Evolutionary conservation across 148 eudicot species (phyloP).

Genomic region (Talinum fruticosum): DNA sequence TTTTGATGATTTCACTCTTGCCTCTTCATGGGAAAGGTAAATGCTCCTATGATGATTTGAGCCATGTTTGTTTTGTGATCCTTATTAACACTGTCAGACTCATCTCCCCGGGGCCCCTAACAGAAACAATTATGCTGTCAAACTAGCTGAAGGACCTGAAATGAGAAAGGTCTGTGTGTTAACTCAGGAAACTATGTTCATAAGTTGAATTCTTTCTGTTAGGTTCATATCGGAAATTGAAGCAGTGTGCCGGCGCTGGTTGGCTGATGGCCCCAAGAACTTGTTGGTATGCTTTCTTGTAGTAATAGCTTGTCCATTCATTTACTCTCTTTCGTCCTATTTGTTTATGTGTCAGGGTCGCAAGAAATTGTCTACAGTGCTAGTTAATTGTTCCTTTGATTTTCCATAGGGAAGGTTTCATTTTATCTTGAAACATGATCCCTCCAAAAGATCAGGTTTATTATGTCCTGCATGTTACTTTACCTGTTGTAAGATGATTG

Average conservation of each 20-base stretch:
- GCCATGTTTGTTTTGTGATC: background rate
- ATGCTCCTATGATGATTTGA: background rate
- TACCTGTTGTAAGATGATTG: background rate
- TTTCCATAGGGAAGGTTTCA: background rate
- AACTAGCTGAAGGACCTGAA: background rate
- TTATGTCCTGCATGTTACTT: background rate
- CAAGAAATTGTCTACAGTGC: background rate
- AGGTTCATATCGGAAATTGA: slow-evolving; percentile 97
- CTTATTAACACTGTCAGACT: background rate
- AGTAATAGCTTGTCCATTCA: background rate
- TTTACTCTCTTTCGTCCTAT: background rate
- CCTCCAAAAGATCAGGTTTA: background rate
- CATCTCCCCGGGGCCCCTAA: too few species aligned
- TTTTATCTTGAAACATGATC: background rate
- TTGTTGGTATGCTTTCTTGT: slow-evolving; percentile 55
- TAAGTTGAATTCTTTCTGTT: slow-evolving; percentile 7
- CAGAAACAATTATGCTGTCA: too few species aligned
- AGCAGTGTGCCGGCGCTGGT: slow-evolving; percentile 90
- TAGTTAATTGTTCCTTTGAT: background rate
- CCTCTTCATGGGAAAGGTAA: slow-evolving; percentile 99
- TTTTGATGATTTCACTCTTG: slow-evolving; percentile 96
- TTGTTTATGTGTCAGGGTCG: background rate
- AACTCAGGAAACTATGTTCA: background rate
- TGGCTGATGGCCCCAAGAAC: slow-evolving; percentile 81
- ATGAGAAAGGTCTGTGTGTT: background rate